A percentile compares a stretch with the other conserved stretches of the same genome.
Evolutionary conservation across 306 rosid species (phyloP).

Genomic region (Hippophae tibetana): DNA sequence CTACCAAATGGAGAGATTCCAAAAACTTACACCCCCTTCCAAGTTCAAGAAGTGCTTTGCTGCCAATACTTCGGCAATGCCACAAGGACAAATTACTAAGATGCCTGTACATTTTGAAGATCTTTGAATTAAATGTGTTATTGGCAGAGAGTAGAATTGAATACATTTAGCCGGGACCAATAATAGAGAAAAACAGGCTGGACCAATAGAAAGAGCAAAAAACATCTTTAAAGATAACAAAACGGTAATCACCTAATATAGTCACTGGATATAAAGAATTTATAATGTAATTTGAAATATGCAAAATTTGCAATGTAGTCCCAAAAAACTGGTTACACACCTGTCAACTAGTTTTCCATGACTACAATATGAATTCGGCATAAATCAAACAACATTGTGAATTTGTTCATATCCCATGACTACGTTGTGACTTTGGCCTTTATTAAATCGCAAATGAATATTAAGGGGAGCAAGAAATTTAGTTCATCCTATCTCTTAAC

Average conservation of each 20-base stretch:
- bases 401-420: no score
- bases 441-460: neutral
- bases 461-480: neutral
- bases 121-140: conserved; percentile 11
- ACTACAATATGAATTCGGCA: no score
- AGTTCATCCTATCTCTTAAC: conserved; percentile 4
- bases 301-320: no score
- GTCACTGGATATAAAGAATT: no score
- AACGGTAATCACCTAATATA: no score
- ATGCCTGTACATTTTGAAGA: conserved; percentile 37
- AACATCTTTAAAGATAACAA: no score
- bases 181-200: neutral
- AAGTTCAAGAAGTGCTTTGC: conserved; percentile 59
- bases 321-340: no score
- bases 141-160: conserved; percentile 1
- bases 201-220: neutral
- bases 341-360: no score
- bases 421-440: no score
- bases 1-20: conserved; percentile 88
- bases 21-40: conserved; percentile 79
- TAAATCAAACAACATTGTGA: no score
- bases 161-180: conserved; percentile 6
- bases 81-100: conserved; percentile 72
- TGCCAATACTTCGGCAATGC: conserved; percentile 80
- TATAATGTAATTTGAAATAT: no score